These are phyloP conservation scores for Cladosporium sp. DNA, from an alignment of 2,329 filamentous ascomycete genomes.

Conservation along the genomic window DNA sequence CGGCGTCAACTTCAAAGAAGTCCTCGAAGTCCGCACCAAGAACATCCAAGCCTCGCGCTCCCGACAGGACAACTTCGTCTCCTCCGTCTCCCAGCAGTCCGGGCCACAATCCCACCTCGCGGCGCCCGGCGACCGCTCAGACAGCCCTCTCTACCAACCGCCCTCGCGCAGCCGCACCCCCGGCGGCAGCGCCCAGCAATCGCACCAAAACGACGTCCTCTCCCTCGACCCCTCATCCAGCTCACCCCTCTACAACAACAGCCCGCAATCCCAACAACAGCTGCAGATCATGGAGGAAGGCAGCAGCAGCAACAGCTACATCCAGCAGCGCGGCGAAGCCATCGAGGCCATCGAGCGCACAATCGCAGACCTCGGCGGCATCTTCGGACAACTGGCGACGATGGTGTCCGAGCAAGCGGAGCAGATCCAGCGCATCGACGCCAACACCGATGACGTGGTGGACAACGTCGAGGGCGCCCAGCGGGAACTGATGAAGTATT, in stretches of 20 bases:
- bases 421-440: conserved; percentile 96
- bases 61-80: conserved; percentile 95
- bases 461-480: conserved; percentile 98
- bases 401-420: conserved; percentile 98
- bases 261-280: conserved; percentile 74
- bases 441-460: conserved; percentile 95
- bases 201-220: conserved; percentile 64
- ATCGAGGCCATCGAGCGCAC: conserved; percentile 97
- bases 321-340: conserved; percentile 88
- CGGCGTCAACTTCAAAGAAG: conserved; percentile 93
- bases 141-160: conserved; percentile 40
- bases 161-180: conserved; percentile 23
- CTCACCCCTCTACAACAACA: conserved; percentile 45
- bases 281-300: conserved; percentile 86
- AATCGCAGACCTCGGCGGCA: conserved; percentile 85
- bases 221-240: conserved; percentile 70
- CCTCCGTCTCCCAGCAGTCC: conserved; percentile 76
- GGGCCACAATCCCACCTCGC: conserved; percentile 40
- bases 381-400: conserved; percentile 89
- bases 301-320: conserved; percentile 80
- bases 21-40: conserved; percentile 92
- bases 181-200: conserved; percentile 22
- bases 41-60: conserved; percentile 94
- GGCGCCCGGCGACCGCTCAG: conserved; percentile 34
- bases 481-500: conserved; percentile 93